Evolutionary conservation across 1,139 yeast genomes (phyloP), one percentile per base, ranked within the genome.

Genomic region (Kluyveromyces marxianus): DNA sequence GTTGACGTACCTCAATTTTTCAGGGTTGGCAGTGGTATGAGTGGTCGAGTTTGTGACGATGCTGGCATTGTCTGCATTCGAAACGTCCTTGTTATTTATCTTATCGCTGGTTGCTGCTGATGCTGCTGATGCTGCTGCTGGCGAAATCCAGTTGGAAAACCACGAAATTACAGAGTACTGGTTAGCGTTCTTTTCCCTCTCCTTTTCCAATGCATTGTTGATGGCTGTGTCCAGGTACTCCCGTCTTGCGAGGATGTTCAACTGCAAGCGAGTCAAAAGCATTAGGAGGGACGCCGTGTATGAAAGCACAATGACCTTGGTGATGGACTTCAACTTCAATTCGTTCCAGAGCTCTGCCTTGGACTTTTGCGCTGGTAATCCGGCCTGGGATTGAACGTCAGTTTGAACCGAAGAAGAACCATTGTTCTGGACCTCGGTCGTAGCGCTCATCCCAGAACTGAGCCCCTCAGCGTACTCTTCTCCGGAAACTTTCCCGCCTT

Each of bases 331-430:
- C 44, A 79, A 71, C 65, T 89, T 89, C 57, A 92, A 73, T 48
- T 85, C 83, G 55, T 80, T 73, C 98, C 97, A 92, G 48, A 92
- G 72, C 62, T 89, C 89, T 24, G 81, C 72, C 65, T 90, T 90
- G 32, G 83, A 70, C 61, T 77, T 52, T 75, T 71, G 55, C 69
- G 64, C 10, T 10, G 21, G 35, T 24, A n/a, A 24, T 7, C n/a
- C 35, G 14, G 10, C 21, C 21, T 14, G 21, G 21, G 21, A 14
- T 14, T 14, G 21, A 14, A 2, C 21, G 21, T 14, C 21, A 14
- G 21, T 14, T 14, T 14, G 21, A 14, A 14, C 21, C 21, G 21
- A 14, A 14, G 21, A 14, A 14, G 21, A 14, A 14, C 21, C 21
- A 14, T 14, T 14, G 21, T 14, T 14, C 21, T 14, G 29, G 7